Evolutionary conservation across 2,329 filamentous ascomycete genomes (phyloP).

Genomic region (Neonectria ditissima): DNA sequence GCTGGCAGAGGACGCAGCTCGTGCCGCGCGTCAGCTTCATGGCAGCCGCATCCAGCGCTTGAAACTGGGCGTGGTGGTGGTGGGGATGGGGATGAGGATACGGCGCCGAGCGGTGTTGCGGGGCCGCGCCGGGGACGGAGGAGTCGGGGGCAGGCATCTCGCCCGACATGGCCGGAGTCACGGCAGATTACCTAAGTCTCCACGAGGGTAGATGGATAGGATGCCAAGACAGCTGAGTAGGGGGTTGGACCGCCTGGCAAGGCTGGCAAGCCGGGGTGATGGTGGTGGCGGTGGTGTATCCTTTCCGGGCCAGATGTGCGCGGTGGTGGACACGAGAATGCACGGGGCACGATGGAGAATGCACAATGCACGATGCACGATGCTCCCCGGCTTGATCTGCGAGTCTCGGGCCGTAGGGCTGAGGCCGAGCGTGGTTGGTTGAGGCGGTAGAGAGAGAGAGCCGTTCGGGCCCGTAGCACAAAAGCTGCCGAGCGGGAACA

Average conservation of each 20-base stretch:
- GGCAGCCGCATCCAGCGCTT: constrained; percentile 54
- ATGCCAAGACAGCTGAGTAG: constrained; percentile 10
- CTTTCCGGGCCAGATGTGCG: constrained; percentile 11
- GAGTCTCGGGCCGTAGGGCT: constrained; percentile 25
- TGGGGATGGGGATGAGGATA: constrained; percentile 37
- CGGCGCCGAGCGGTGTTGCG: constrained; percentile 39
- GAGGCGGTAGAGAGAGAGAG: background rate
- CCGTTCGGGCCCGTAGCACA: constrained; percentile 20
- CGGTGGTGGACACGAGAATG: background rate
- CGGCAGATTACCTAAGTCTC: background rate
- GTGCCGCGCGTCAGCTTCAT: constrained; percentile 70
- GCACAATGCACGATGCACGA: background rate
- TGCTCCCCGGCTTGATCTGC: background rate
- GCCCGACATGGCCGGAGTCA: constrained; percentile 14
- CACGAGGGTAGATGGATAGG: background rate
- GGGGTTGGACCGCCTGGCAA: constrained; percentile 4
- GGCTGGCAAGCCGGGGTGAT: constrained; percentile 4
- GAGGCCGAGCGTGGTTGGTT: constrained; percentile 19
- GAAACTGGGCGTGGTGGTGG: constrained; percentile 35
- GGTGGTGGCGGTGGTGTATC: background rate
- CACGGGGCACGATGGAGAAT: constrained; percentile 8
- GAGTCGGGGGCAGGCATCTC: constrained; percentile 37
- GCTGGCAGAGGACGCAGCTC: constrained; percentile 79
- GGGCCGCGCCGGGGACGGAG: constrained; percentile 35
- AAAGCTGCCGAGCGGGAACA: constrained; percentile 3